Percentiles rank a stretch among this genome's conserved stretches.
Evolutionary conservation across 495 filamentous ascomycete genomes (phyloP).

Genomic region (Talaromyces stipitatus): DNA sequence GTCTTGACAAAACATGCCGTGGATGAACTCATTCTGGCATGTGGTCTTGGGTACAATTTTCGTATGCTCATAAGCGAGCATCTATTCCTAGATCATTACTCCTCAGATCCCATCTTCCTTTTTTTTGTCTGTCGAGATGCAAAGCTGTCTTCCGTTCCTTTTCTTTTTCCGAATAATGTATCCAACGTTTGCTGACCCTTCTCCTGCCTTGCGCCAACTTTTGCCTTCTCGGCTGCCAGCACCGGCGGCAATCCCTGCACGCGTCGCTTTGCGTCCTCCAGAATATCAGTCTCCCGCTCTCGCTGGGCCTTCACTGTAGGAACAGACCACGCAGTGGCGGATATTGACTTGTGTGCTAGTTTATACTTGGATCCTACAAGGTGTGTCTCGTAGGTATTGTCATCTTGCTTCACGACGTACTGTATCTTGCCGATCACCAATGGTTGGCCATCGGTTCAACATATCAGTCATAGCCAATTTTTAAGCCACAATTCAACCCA

Average conservation of each 20-base stretch:
- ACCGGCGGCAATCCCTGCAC: constrained; percentile 25
- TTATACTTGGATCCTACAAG: constrained; percentile 31
- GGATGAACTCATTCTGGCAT: no score
- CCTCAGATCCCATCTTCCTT: not conserved
- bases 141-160: not conserved
- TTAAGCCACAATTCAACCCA: not conserved
- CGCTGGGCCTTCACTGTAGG: constrained; percentile 26
- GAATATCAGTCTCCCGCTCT: constrained; percentile 24
- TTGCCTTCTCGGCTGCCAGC: constrained; percentile 22
- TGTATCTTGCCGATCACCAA: not conserved
- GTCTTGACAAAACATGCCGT: no score
- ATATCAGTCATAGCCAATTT: not conserved
- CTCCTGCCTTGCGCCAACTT: constrained; percentile 14
- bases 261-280: constrained; percentile 23
- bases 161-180: constrained; percentile 15
- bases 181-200: constrained; percentile 28
- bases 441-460: not conserved
- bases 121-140: not conserved
- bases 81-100: not conserved
- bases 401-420: constrained; percentile 28
- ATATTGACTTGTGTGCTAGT: constrained; percentile 23
- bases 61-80: not conserved
- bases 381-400: constrained; percentile 30
- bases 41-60: not conserved
- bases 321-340: constrained; percentile 24